These are phyloP conservation scores for Triticum aestivum DNA, from an alignment of 176 grass and related monocot genomes.

Conservation along the genomic window IWGSC_CS_RefSeq_v2.1 NC_057811.1:123203975-123204474, in stretches of 20 bases:
- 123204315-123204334: neutral
- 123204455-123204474: neutral
- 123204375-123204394: conserved; percentile 57
- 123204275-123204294: no score
- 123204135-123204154: conserved; percentile 59
- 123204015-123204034: conserved; percentile 40
- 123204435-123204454: neutral
- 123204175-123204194: conserved; percentile 65
- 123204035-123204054: conserved; percentile 48
- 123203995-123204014: conserved; percentile 59
- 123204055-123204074: neutral
- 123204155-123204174: conserved; percentile 38
- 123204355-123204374: conserved; percentile 63
- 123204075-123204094: conserved; percentile 35
- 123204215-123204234: conserved; percentile 56
- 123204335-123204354: conserved; percentile 71
- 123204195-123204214: conserved; percentile 58
- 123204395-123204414: conserved; percentile 72
- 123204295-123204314: no score
- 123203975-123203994: conserved; percentile 25
- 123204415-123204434: conserved; percentile 21
- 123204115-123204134: conserved; percentile 41
- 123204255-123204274: conserved; percentile 55
- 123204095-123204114: conserved; percentile 50
- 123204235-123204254: conserved; percentile 61